Percentiles rank a stretch among this genome's conserved stretches.
These are phyloP conservation scores for Cyberlindnera mycetangii DNA, from an alignment of 805 yeast genomes.

Conservation along the genomic window DNA sequence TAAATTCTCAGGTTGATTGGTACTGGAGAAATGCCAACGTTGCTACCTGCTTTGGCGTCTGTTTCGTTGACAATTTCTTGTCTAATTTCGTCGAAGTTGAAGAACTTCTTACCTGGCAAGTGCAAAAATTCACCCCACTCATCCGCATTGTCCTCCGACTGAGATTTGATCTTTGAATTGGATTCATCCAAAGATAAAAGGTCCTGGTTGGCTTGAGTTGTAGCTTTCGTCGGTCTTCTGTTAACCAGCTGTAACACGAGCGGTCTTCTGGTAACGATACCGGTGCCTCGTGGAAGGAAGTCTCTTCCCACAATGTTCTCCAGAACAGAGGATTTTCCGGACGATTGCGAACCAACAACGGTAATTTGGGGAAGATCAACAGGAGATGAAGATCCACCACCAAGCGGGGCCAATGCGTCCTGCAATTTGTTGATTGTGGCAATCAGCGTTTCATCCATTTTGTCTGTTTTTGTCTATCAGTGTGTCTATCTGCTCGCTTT, in stretches of 20 bases:
- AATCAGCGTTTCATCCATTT: conserved; percentile 74
- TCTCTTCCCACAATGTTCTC: conserved; percentile 92
- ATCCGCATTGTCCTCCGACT: conserved; percentile 64
- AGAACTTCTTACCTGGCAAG: conserved; percentile 82
- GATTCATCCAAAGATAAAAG: conserved; percentile 33
- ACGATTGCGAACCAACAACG: conserved; percentile 91
- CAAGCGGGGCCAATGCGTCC: conserved; percentile 86
- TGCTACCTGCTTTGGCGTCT: conserved; percentile 75
- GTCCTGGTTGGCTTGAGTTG: conserved; percentile 26
- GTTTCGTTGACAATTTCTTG: conserved; percentile 90
- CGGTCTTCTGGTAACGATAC: conserved; percentile 90
- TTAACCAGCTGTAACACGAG: conserved; percentile 78
- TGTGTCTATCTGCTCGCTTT: too few relatives aligned
- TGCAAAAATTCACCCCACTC: conserved; percentile 99
- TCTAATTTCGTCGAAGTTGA: conserved; percentile 85
- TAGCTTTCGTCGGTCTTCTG: conserved; percentile 43
- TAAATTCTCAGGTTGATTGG: conserved; percentile 92
- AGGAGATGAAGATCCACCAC: conserved; percentile 75
- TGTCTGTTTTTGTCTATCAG: background rate
- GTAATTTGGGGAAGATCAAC: conserved; percentile 92
- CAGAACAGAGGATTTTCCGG: conserved; percentile 85
- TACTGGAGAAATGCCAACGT: conserved; percentile 84
- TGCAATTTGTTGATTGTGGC: conserved; percentile 76
- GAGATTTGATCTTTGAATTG: conserved; percentile 42
- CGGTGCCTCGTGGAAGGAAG: conserved; percentile 89